Percentiles rank a stretch among this genome's conserved stretches.
These are phyloP conservation scores for Heritiera littoralis DNA, from an alignment of 345 rosid species.

Conservation along the genomic window DNA sequence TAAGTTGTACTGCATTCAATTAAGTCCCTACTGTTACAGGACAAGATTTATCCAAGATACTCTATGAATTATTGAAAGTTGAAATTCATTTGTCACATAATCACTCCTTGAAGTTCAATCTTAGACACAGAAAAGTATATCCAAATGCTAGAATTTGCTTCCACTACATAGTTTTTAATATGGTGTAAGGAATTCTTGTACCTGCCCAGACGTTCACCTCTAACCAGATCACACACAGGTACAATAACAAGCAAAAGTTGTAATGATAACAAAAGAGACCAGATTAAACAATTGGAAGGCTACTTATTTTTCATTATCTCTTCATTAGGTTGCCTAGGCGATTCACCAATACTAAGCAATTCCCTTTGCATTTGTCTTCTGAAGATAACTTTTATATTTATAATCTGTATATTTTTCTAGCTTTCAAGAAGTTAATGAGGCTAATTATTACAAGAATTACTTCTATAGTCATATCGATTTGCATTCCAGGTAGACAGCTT, in stretches of 20 bases:
- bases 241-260: too few relatives aligned
- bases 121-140: background rate
- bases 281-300: background rate
- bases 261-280: background rate
- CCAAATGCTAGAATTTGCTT: background rate
- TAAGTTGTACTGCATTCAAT: constrained; percentile 12
- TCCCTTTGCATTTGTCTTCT: too few relatives aligned
- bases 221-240: too few relatives aligned
- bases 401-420: too few relatives aligned
- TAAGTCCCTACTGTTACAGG: background rate
- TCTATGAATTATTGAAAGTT: background rate
- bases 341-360: too few relatives aligned
- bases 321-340: too few relatives aligned
- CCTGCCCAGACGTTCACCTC: too few relatives aligned
- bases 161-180: too few relatives aligned
- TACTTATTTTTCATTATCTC: background rate
- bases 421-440: background rate
- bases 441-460: background rate
- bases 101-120: too few relatives aligned
- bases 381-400: too few relatives aligned
- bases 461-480: background rate
- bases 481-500: background rate
- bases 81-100: too few relatives aligned
- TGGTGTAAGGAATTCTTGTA: too few relatives aligned
- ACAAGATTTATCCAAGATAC: background rate